Conservation (phyloP, 768 basidiomycete genomes). For the Hygrocybe punicea region DNA sequence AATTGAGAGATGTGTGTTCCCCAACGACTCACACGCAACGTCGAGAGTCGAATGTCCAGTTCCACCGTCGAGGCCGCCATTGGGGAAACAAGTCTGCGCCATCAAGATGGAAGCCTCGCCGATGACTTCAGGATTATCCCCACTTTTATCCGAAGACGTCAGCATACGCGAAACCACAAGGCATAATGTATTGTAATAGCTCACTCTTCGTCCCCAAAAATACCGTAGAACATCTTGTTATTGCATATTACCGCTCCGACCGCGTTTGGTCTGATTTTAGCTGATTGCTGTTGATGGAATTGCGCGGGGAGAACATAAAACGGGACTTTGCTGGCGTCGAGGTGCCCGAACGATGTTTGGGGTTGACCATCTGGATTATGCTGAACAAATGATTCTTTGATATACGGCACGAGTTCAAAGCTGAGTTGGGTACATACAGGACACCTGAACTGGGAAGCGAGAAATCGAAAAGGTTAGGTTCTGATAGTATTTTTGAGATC, state of each 20-base stretch:
- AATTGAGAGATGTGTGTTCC: too few relatives aligned
- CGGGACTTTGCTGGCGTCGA: slow-evolving; percentile 23
- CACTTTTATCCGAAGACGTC: slow-evolving; percentile 9
- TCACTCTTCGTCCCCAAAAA: slow-evolving; percentile 25
- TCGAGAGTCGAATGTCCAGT: slow-evolving; percentile 20
- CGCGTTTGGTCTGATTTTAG: slow-evolving; percentile 17
- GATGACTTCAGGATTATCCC: slow-evolving; percentile 22
- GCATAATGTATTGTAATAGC: neutral
- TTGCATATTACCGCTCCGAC: slow-evolving; percentile 25
- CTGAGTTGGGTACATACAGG: neutral
- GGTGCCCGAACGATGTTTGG: slow-evolving; percentile 22
- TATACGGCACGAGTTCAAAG: neutral
- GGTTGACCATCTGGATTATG: slow-evolving; percentile 22
- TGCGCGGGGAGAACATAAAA: slow-evolving; percentile 22
- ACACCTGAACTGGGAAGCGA: slow-evolving; percentile 11
- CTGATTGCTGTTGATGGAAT: slow-evolving; percentile 13
- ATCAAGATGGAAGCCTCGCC: slow-evolving; percentile 26
- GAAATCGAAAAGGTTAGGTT: neutral
- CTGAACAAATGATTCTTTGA: slow-evolving; percentile 5
- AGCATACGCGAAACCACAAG: neutral
- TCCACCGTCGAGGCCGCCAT: slow-evolving; percentile 14
- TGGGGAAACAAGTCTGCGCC: slow-evolving; percentile 25
- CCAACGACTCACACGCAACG: slow-evolving; percentile 20
- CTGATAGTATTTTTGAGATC: neutral
- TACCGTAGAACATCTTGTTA: slow-evolving; percentile 27